Evolutionary conservation across 225 moss, liverwort and hornwort species (phyloP).

Genomic region (Lunularia cruciata): DNA sequence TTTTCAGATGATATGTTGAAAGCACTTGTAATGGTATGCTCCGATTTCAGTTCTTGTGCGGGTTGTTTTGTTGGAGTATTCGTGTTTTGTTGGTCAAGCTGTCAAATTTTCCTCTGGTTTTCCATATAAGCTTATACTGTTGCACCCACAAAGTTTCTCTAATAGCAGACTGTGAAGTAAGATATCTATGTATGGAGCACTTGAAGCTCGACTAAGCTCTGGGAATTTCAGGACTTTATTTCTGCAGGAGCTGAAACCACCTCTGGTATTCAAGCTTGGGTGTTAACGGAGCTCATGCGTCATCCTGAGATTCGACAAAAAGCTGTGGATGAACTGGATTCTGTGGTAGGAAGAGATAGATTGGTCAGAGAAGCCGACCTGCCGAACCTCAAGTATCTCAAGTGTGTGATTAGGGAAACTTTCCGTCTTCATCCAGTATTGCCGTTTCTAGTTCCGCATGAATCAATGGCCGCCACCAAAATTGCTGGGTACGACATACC

Average conservation of each 20-base stretch:
- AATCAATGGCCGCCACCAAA: constrained; percentile 17
- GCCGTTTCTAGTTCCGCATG: constrained; percentile 22
- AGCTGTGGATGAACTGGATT: constrained; percentile 24
- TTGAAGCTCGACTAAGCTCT: neutral
- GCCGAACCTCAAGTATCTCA: constrained; percentile 21
- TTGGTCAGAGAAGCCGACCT: constrained; percentile 30
- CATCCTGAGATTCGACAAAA: constrained; percentile 24
- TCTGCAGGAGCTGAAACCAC: constrained; percentile 21
- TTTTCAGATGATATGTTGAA: constrained; percentile 6
- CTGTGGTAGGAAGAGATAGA: constrained; percentile 26
- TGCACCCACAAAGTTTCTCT: neutral
- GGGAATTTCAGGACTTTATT: constrained; percentile 25
- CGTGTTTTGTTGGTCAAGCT: neutral
- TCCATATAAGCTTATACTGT: neutral
- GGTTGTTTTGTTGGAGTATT: neutral
- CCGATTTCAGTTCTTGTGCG: too few relatives aligned
- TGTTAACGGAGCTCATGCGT: constrained; percentile 27
- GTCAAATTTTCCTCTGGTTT: too few relatives aligned
- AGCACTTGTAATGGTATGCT: constrained; percentile 10
- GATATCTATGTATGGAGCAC: neutral
- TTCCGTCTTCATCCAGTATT: constrained; percentile 18
- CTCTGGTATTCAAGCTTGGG: constrained; percentile 13
- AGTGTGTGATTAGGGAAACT: constrained; percentile 32
- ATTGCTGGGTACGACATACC: constrained; percentile 26
- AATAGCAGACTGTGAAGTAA: neutral